A percentile compares a stretch with the other conserved stretches of the same genome.
phyloP scores from a whole-genome alignment of 2,329 filamentous ascomycete species.

The Cladosporium sp. region DNA sequence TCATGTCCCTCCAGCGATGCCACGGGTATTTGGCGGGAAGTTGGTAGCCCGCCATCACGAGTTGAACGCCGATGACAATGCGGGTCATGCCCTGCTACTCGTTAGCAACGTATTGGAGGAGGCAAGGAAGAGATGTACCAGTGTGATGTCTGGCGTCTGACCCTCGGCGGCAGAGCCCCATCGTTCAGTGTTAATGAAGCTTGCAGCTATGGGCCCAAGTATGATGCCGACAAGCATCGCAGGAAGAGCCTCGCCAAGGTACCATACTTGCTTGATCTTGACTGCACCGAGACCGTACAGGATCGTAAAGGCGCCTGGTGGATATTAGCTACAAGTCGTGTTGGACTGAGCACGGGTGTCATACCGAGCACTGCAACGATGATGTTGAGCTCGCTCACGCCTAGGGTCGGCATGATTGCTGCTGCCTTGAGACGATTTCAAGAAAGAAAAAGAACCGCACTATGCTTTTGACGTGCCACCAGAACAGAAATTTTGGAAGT shows the following conservation, averaged over 20 bases:
- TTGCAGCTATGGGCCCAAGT: constrained; percentile 70
- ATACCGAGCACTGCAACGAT: constrained; percentile 64
- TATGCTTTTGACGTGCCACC: background rate
- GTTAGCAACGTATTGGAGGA: background rate
- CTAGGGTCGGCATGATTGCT: constrained; percentile 53
- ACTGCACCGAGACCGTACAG: constrained; percentile 82
- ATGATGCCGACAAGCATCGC: constrained; percentile 71
- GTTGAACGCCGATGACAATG: constrained; percentile 79
- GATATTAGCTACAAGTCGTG: background rate
- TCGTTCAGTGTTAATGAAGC: constrained; percentile 65
- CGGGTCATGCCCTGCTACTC: constrained; percentile 63
- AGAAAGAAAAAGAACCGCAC: too few relatives aligned
- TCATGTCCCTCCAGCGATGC: constrained; percentile 69
- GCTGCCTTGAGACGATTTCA: background rate
- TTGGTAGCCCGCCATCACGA: constrained; percentile 81
- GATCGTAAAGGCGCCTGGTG: constrained; percentile 68
- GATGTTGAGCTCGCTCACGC: constrained; percentile 73
- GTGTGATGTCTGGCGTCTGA: constrained; percentile 66
- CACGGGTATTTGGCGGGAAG: constrained; percentile 73
- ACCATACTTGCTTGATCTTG: constrained; percentile 79
- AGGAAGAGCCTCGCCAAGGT: constrained; percentile 85
- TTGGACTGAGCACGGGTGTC: background rate
- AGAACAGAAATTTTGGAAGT: background rate
- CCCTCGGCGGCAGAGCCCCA: constrained; percentile 58
- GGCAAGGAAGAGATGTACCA: constrained; percentile 34